Evolutionary conservation across 2,329 filamentous ascomycete genomes (phyloP), one percentile per base, ranked within the genome.

Genomic region (Didymella glomerata): DNA sequence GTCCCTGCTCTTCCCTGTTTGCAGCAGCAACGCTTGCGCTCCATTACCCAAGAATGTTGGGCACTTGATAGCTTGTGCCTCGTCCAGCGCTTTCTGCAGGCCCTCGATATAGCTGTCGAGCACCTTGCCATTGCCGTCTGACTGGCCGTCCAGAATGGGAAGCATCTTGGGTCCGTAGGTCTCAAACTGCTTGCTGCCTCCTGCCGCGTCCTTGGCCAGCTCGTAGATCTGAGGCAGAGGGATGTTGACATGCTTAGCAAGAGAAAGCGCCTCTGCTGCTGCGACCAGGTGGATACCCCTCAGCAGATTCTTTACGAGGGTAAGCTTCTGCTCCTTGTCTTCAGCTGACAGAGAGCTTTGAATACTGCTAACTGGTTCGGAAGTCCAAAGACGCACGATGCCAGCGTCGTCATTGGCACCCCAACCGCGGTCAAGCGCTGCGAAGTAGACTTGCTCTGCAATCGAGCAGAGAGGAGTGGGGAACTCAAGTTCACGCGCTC

Each of bases 371-470:
- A 83, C 76, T 0, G 81, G 76, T 0, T 78, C 73, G 0, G 71
- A 57, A 0, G 69, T 75, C 74, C 86, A 87, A 48, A 86, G 78
- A 51, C 84, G 83, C 16, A 87, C 83, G 66, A 86, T 78, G 13
- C 82, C 80, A 2, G 84, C 83, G 62, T 87, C 85, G 63, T 86
- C 85, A 49, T 84, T 77, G 13, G 79, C 69, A 0, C 83, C 80
- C 63, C 80, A 87, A 10, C 88, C 88, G 40, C 84, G 83, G 24
- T 84, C 79, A 8, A 90, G 74, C 14, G 83, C 86, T 27, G 84
- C 76, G 54, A 89, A 83, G 70, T 89, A 90, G 27, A 85, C 81
- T 72, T 90, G 87, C 75, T 91, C 88, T 11, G 88, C 87, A 0
- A 83, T 81, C 36, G 82, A 83, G 54, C 84, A 85, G 69, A 91